phyloP scores from a whole-genome alignment of 805 yeast species.

The Zygosaccharomyces pseudorouxii region DNA sequence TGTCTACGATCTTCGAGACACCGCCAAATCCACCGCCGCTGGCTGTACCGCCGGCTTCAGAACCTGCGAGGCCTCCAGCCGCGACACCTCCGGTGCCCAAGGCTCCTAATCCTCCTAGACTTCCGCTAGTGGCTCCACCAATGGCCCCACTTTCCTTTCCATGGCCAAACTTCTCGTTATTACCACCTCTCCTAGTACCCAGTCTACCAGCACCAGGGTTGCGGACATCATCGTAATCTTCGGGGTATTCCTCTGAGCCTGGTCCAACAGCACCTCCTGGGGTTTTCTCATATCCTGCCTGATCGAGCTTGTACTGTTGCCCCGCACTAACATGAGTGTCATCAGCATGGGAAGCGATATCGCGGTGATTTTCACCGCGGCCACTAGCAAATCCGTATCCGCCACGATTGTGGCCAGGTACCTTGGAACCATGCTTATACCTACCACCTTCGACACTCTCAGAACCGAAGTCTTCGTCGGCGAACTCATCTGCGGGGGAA shows the following conservation, averaged over 20 bases:
- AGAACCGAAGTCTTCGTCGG: not conserved
- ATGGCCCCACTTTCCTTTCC: not conserved
- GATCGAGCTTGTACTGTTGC: not conserved
- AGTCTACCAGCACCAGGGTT: not conserved
- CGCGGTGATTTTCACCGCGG: not conserved
- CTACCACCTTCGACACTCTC: not conserved
- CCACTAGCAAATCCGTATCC: not conserved
- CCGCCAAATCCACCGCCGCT: not conserved
- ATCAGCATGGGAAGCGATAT: not conserved
- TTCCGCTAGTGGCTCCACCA: not conserved
- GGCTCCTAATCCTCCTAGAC: not conserved
- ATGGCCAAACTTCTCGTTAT: too few relatives aligned
- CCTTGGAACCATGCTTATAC: not conserved
- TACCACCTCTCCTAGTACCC: not conserved
- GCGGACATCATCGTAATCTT: conserved; percentile 1
- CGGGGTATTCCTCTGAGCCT: conserved; percentile 1
- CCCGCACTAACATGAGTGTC: not conserved
- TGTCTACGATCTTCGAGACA: not conserved
- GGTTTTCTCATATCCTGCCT: not conserved
- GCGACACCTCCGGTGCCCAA: not conserved
- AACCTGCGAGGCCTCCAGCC: not conserved
- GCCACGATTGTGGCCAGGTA: not conserved
- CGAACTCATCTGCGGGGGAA: not conserved
- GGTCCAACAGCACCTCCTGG: conserved; percentile 1
- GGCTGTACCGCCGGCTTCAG: not conserved